These are phyloP conservation scores for Guyanaporus albipodus DNA, from an alignment of 768 basidiomycete genomes.

Conservation along the genomic window DNA sequence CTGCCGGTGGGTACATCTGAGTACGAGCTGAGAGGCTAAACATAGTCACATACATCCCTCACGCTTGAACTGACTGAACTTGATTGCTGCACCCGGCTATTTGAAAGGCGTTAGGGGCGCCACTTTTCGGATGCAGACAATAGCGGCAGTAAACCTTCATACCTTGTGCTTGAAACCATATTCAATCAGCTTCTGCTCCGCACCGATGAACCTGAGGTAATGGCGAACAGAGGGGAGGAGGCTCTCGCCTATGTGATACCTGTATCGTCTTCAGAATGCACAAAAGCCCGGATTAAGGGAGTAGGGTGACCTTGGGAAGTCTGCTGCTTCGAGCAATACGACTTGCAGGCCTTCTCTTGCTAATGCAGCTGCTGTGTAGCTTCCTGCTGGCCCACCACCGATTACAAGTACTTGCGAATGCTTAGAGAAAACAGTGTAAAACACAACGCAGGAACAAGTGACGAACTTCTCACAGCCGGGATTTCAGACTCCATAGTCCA, in stretches of 20 bases:
- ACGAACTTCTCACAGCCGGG: constrained; percentile 20
- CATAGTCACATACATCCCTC: constrained; percentile 49
- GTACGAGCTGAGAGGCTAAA: not conserved
- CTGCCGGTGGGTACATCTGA: constrained; percentile 25
- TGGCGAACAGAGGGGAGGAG: constrained; percentile 49
- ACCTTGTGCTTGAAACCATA: constrained; percentile 51
- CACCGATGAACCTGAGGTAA: constrained; percentile 49
- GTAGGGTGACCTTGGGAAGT: constrained; percentile 48
- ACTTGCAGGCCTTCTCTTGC: constrained; percentile 58
- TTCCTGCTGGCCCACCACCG: constrained; percentile 59
- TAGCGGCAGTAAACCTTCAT: not conserved
- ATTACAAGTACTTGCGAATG: constrained; percentile 41
- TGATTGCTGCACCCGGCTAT: constrained; percentile 62
- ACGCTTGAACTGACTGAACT: constrained; percentile 49
- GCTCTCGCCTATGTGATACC: constrained; percentile 49
- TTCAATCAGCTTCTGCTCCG: constrained; percentile 39
- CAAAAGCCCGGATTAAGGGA: too few relatives aligned
- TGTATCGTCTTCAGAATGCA: constrained; percentile 10
- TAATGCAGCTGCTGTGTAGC: constrained; percentile 51
- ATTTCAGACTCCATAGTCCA: constrained; percentile 12
- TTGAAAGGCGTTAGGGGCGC: not conserved
- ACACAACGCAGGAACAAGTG: not conserved
- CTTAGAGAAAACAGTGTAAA: constrained; percentile 8
- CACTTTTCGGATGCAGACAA: not conserved
- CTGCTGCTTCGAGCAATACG: constrained; percentile 49